Conservation (phyloP, 768 basidiomycete genomes). For the Tulasnella sp. region DNA sequence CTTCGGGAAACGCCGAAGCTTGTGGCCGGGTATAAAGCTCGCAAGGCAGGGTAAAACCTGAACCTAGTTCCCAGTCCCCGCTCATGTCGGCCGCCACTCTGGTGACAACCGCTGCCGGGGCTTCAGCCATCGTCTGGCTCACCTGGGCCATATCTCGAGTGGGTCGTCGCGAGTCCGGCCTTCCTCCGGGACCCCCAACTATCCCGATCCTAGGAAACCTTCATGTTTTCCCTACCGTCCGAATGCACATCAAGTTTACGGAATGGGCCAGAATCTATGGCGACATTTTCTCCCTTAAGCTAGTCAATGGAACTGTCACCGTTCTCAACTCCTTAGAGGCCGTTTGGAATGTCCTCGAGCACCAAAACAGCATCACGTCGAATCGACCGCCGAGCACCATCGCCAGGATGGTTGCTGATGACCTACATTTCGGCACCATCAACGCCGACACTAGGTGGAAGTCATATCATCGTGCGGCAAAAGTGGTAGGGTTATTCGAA, state of each 20-base stretch:
- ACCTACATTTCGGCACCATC: constrained; percentile 39
- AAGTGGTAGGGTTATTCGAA: neutral
- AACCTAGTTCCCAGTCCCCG: neutral
- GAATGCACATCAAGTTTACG: constrained; percentile 41
- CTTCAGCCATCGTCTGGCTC: neutral
- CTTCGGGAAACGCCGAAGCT: neutral
- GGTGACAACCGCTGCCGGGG: neutral
- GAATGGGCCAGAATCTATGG: constrained; percentile 44
- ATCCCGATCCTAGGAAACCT: constrained; percentile 41
- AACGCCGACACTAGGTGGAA: neutral
- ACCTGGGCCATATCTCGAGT: neutral
- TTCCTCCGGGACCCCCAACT: constrained; percentile 43
- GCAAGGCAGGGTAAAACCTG: neutral
- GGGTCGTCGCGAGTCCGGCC: constrained; percentile 35
- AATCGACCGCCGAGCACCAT: constrained; percentile 36
- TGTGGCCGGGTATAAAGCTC: neutral
- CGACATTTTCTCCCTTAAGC: constrained; percentile 39
- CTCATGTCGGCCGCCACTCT: neutral
- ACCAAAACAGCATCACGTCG: constrained; percentile 34
- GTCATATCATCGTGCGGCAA: constrained; percentile 3
- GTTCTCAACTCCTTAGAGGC: constrained; percentile 40
- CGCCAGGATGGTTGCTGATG: constrained; percentile 39
- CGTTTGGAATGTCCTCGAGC: constrained; percentile 43
- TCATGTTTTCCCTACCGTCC: constrained; percentile 38
- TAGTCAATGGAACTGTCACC: constrained; percentile 39